These are phyloP conservation scores for Globisporangium cylindrosporum DNA, from an alignment of 352 stramenopile species.

Conservation along the genomic window DNA sequence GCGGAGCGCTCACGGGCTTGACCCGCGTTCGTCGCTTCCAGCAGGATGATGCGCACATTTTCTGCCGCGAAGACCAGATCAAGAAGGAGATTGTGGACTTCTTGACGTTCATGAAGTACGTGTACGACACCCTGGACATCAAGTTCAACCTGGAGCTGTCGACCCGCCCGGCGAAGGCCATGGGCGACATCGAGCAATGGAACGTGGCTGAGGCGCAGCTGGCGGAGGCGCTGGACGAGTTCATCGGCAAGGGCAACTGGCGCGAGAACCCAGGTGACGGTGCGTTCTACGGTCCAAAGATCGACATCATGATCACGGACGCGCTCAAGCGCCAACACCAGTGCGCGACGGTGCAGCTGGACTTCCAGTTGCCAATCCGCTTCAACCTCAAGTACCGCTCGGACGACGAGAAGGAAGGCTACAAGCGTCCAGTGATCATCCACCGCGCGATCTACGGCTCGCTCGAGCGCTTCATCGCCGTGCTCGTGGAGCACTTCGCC, in stretches of 20 bases:
- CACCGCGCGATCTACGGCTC: slow-evolving; percentile 96
- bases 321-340: slow-evolving; percentile 96
- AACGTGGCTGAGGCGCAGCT: slow-evolving; percentile 86
- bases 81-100: slow-evolving; percentile 94
- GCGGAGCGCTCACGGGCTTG: slow-evolving; percentile 94
- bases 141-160: slow-evolving; percentile 92
- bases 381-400: slow-evolving; percentile 96
- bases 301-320: slow-evolving; percentile 98
- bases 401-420: slow-evolving; percentile 66
- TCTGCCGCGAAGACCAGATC: slow-evolving; percentile 94
- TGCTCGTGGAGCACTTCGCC: slow-evolving; percentile 96
- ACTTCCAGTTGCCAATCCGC: slow-evolving; percentile 98
- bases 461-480: slow-evolving; percentile 98
- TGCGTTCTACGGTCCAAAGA: slow-evolving; percentile 98
- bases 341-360: slow-evolving; percentile 97
- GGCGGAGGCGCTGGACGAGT: slow-evolving; percentile 57
- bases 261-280: slow-evolving; percentile 93
- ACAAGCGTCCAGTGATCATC: slow-evolving; percentile 97
- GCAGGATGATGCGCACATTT: slow-evolving; percentile 98
- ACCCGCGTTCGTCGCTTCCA: slow-evolving; percentile 97
- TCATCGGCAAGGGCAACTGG: slow-evolving; percentile 46
- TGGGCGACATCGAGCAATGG: slow-evolving; percentile 94
- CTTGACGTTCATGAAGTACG: slow-evolving; percentile 92
- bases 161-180: slow-evolving; percentile 93
- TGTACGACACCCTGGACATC: slow-evolving; percentile 95